These are phyloP conservation scores for Penicillium freii DNA, from an alignment of 2,329 filamentous ascomycete species.

Conservation along the genomic window DNA sequence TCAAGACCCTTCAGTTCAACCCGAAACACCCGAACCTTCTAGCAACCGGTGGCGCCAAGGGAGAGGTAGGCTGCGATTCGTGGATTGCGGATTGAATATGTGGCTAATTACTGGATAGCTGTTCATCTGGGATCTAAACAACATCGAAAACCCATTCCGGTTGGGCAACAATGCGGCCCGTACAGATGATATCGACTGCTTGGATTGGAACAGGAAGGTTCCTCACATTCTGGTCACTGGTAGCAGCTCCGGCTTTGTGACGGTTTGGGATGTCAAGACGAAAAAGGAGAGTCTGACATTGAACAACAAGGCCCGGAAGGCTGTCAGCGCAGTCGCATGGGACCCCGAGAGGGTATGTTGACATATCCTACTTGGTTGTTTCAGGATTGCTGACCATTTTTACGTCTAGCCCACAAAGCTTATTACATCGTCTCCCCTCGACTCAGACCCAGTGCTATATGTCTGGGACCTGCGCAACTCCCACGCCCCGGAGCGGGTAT, in stretches of 20 bases:
- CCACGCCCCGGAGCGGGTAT: constrained; percentile 75
- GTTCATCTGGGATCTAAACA: constrained; percentile 92
- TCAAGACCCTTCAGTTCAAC: constrained; percentile 97
- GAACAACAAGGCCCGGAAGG: constrained; percentile 83
- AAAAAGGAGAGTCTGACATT: constrained; percentile 96
- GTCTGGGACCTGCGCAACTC: constrained; percentile 96
- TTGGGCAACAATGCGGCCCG: constrained; percentile 84
- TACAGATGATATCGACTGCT: constrained; percentile 90
- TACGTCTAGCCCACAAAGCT: constrained; percentile 71
- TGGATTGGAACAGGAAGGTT: constrained; percentile 99
- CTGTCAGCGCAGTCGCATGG: constrained; percentile 95
- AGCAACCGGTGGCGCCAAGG: constrained; percentile 88
- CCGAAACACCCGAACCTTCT: constrained; percentile 85
- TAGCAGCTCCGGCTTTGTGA: constrained; percentile 89
- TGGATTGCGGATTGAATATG: neutral
- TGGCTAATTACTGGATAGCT: constrained; percentile 47
- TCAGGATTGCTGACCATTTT: constrained; percentile 15
- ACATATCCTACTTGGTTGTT: neutral
- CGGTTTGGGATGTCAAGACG: constrained; percentile 96
- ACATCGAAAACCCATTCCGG: constrained; percentile 81
- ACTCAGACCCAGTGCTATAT: constrained; percentile 81
- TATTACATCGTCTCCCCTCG: constrained; percentile 85
- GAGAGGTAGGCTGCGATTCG: constrained; percentile 53
- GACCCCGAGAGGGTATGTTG: constrained; percentile 74
- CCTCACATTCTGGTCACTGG: constrained; percentile 94